Percentiles rank a stretch among this genome's conserved stretches.
These are phyloP conservation scores for Dispira simplex DNA, from an alignment of 192 early-diverging fungal genomes.

Conservation along the genomic window DNA sequence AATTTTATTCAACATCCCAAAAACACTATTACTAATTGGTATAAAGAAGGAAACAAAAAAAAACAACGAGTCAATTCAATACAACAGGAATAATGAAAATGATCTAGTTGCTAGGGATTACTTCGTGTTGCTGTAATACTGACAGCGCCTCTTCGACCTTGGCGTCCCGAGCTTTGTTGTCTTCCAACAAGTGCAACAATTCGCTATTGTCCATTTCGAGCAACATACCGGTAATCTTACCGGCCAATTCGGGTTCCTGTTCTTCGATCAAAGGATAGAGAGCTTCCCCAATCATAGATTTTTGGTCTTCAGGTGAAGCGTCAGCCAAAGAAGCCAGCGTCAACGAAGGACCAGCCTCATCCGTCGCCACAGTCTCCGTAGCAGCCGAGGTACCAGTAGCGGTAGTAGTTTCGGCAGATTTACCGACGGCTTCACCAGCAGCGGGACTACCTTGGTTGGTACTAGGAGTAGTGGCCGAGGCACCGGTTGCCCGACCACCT, in stretches of 20 bases:
- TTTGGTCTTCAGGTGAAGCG: conserved; percentile 74
- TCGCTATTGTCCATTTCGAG: conserved; percentile 97
- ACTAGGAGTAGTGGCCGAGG: conserved; percentile 20
- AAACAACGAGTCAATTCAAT: too few relatives aligned
- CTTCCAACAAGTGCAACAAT: conserved; percentile 77
- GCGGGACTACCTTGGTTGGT: neutral
- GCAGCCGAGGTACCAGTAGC: conserved; percentile 20
- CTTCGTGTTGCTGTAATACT: conserved; percentile 56
- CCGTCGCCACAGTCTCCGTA: too few relatives aligned
- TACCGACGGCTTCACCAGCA: neutral
- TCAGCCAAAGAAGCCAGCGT: conserved; percentile 68
- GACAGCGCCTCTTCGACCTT: conserved; percentile 79
- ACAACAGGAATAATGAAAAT: too few relatives aligned
- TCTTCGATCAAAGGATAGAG: conserved; percentile 77
- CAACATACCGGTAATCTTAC: conserved; percentile 99
- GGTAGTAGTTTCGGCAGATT: conserved; percentile 9
- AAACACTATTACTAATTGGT: too few relatives aligned
- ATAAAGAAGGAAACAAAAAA: too few relatives aligned
- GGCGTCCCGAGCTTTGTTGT: conserved; percentile 50
- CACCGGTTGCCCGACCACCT: conserved; percentile 25
- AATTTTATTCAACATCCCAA: too few relatives aligned
- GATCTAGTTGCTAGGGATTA: neutral
- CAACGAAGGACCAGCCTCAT: conserved; percentile 14
- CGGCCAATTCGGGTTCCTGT: conserved; percentile 60
- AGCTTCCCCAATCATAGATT: conserved; percentile 92